Percentiles rank a stretch among this genome's conserved stretches.
These are phyloP conservation scores for Penicillium brasilianum DNA, from an alignment of 2,329 filamentous ascomycete genomes.

Conservation along the genomic window DNA sequence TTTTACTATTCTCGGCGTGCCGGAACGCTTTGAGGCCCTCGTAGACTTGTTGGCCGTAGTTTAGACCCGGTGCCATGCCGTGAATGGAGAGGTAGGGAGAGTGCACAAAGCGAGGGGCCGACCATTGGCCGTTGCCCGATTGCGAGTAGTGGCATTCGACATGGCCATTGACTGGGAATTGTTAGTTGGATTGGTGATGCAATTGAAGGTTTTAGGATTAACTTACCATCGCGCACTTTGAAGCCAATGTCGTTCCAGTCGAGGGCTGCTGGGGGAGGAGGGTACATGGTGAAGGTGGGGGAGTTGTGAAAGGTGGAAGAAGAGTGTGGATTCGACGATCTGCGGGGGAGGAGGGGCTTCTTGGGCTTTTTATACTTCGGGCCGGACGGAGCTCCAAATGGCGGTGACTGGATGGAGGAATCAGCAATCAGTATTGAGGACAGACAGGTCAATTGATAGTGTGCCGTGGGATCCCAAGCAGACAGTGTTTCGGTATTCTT, in stretches of 20 bases:
- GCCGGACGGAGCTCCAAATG: background rate
- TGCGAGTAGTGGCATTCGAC: slow-evolving; percentile 84
- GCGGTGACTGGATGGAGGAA: background rate
- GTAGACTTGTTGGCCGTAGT: slow-evolving; percentile 97
- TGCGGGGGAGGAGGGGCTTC: background rate
- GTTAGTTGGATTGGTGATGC: no score
- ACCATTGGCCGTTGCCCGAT: slow-evolving; percentile 74
- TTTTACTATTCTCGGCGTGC: slow-evolving; percentile 60
- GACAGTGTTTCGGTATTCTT: no score
- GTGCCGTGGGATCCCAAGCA: no score
- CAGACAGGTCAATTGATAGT: no score
- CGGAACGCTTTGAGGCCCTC: slow-evolving; percentile 99
- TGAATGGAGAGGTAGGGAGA: slow-evolving; percentile 88
- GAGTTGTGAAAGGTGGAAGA: background rate
- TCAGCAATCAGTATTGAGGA: no score
- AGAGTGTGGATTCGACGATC: background rate
- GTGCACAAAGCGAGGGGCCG: slow-evolving; percentile 74
- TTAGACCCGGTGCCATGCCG: slow-evolving; percentile 92
- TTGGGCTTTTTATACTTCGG: background rate
- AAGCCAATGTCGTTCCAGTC: slow-evolving; percentile 96
- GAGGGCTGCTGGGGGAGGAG: slow-evolving; percentile 41
- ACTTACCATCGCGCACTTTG: slow-evolving; percentile 81
- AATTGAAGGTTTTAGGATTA: background rate
- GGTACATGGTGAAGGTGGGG: slow-evolving; percentile 29
- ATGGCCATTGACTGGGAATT: slow-evolving; percentile 78